phyloP scores from a whole-genome alignment of 345 rosid species.

The Corymbia maculata region DNA sequence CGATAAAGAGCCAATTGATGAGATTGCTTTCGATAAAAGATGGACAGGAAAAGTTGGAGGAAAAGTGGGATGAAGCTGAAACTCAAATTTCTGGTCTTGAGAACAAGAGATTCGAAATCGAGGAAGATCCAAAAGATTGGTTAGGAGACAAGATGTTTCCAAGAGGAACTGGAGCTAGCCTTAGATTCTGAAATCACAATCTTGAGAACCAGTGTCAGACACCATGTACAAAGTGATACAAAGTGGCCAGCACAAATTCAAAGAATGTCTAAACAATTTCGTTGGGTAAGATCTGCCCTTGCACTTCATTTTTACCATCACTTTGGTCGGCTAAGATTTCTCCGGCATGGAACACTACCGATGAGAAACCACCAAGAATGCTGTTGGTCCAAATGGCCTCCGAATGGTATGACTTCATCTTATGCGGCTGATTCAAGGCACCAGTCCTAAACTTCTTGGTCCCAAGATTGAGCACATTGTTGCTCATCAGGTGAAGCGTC shows the following conservation, averaged over 20 bases:
- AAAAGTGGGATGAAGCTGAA: not conserved
- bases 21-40: constrained; percentile 9
- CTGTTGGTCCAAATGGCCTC: no score
- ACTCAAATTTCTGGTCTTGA: not conserved
- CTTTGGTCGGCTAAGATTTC: not conserved
- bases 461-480: not conserved
- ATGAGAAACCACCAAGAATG: not conserved
- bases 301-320: not conserved
- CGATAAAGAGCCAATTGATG: not conserved
- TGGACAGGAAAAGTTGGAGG: not conserved
- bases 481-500: not conserved
- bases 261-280: not conserved
- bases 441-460: not conserved
- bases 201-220: not conserved
- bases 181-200: not conserved
- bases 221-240: not conserved
- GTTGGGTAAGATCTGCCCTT: not conserved
- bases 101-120: not conserved
- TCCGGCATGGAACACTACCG: not conserved
- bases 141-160: not conserved
- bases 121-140: not conserved
- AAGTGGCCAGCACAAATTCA: not conserved
- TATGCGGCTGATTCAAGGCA: not conserved
- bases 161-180: not conserved
- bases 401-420: not conserved